A percentile compares a stretch with the other conserved stretches of the same genome.
These are phyloP conservation scores for Aurifilum marmelostoma DNA, from an alignment of 2,329 filamentous ascomycete genomes.

Conservation along the genomic window DNA sequence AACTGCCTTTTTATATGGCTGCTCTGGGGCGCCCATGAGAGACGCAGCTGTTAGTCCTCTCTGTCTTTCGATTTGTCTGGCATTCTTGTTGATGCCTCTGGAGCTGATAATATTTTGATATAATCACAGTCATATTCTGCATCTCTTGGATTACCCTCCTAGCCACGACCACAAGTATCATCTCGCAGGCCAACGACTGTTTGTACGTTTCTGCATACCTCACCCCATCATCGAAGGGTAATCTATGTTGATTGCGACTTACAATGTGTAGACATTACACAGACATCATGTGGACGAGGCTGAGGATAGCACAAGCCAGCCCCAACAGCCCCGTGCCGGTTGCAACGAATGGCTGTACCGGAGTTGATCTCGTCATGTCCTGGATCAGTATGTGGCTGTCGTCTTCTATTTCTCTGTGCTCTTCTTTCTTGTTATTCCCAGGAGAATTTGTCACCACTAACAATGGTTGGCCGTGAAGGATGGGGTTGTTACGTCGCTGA, in stretches of 20 bases:
- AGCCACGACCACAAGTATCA: constrained; percentile 23
- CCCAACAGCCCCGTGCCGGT: constrained; percentile 11
- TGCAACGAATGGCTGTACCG: constrained; percentile 8
- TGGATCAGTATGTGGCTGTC: constrained; percentile 20
- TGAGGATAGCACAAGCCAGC: constrained; percentile 8
- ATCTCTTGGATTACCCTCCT: constrained; percentile 15
- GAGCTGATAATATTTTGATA: constrained; percentile 7
- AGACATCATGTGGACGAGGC: constrained; percentile 21
- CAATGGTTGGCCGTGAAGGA: constrained; percentile 9
- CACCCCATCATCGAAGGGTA: too few species aligned
- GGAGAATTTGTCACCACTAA: not conserved
- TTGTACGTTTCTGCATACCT: constrained; percentile 13
- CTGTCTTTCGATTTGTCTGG: not conserved
- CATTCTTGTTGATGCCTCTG: too few species aligned
- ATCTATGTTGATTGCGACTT: not conserved
- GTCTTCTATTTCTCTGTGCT: too few species aligned
- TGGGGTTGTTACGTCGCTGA: constrained; percentile 23
- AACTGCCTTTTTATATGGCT: constrained; percentile 26
- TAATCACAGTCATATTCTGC: constrained; percentile 24
- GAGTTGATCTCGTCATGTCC: constrained; percentile 15
- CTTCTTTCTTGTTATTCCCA: not conserved
- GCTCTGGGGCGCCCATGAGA: constrained; percentile 26
- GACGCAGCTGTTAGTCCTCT: constrained; percentile 25
- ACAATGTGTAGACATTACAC: constrained; percentile 22
- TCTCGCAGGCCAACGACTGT: constrained; percentile 18